Evolutionary conservation across 306 rosid genomes (phyloP).

Genomic region (Prunus davidiana): DNA sequence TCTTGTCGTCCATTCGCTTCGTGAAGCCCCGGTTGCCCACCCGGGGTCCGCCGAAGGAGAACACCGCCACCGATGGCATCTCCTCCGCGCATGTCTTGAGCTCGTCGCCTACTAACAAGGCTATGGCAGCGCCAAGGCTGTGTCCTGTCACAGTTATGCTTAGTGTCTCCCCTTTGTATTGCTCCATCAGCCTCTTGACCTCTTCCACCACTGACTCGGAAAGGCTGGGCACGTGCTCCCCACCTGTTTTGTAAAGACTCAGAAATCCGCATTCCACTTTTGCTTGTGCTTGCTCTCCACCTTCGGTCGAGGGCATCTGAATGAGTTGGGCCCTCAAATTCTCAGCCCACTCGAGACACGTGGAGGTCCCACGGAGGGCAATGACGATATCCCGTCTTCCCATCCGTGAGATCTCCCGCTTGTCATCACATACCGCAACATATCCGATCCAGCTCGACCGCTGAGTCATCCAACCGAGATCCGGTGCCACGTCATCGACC

Average conservation of each 20-base stretch:
- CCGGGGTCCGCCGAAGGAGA: constrained; percentile 88
- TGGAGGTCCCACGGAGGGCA: constrained; percentile 87
- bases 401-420: constrained; percentile 66
- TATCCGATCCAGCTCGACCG: constrained; percentile 94
- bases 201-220: constrained; percentile 72
- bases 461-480: constrained; percentile 97
- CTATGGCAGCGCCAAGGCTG: constrained; percentile 83
- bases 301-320: constrained; percentile 17
- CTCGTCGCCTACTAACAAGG: constrained; percentile 73
- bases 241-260: constrained; percentile 64
- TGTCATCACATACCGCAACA: constrained; percentile 86
- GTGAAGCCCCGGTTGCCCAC: constrained; percentile 76
- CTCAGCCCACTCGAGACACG: constrained; percentile 95
- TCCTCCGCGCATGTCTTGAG: constrained; percentile 34
- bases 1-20: constrained; percentile 22
- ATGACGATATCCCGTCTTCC: constrained; percentile 85
- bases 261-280: constrained; percentile 82
- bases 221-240: constrained; percentile 70
- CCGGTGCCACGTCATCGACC: constrained; percentile 81
- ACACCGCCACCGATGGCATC: constrained; percentile 69
- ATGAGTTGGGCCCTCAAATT: constrained; percentile 66
- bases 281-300: background rate
- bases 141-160: constrained; percentile 90
- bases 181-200: constrained; percentile 41
- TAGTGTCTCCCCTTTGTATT: constrained; percentile 58